Percentiles rank a stretch among this genome's conserved stretches.
Conservation (phyloP, 371 early-diverging fungal species). For the Apophysomyces sp. region DNA sequence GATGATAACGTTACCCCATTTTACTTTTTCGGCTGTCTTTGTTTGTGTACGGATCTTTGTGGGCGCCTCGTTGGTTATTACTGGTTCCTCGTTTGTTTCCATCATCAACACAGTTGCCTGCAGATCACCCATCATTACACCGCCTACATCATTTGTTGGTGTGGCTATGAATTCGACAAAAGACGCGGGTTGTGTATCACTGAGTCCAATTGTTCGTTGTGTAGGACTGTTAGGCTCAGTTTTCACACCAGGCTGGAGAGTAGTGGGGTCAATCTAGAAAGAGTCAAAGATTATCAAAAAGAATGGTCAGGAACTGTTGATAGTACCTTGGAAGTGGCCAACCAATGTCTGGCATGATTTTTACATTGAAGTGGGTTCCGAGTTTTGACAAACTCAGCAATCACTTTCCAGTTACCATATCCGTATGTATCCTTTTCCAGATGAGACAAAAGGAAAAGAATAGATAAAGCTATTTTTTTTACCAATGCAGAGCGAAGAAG, state of each 20-base stretch:
- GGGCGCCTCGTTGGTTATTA: background rate
- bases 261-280: background rate
- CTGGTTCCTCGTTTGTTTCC: background rate
- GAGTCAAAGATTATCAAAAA: no score
- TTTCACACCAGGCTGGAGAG: background rate
- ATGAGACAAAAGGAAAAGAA: background rate
- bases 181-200: background rate
- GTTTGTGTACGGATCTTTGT: conserved; percentile 21
- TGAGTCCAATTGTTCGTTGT: background rate
- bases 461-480: conserved; percentile 7
- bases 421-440: conserved; percentile 48
- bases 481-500: conserved; percentile 46
- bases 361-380: conserved; percentile 68
- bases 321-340: conserved; percentile 3
- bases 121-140: background rate
- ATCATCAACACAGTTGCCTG: background rate
- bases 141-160: background rate
- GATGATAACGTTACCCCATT: background rate
- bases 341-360: conserved; percentile 66
- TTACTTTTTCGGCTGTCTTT: conserved; percentile 46
- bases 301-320: no score
- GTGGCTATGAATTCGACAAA: background rate
- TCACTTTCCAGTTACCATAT: conserved; percentile 67
- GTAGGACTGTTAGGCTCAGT: background rate
- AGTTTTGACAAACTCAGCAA: conserved; percentile 55